Evolutionary conservation across 1,139 yeast species (phyloP), one percentile per base, ranked within the genome.

Genomic region (Lipomyces yarrowii): DNA sequence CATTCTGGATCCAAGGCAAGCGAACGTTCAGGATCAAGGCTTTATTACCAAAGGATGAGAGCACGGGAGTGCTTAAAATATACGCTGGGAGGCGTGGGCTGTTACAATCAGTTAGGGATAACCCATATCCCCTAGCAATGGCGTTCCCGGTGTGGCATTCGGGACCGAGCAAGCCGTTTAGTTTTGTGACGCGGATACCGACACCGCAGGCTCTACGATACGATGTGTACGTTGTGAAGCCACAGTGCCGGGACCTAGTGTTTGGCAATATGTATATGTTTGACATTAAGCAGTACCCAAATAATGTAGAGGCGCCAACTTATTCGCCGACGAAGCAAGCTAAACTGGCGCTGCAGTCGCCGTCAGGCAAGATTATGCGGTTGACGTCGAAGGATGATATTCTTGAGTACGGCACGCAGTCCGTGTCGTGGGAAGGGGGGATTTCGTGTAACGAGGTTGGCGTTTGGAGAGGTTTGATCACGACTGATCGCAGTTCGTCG

Each of bases 1-100:
- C 89, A 1, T 87, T 84, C 71, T 90, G 96, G 91, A 81, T 81
- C 60, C 85, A 85, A 69, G 83, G 84, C 59, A 83, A 82, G 64
- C 83, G 97, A 67, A 81, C 84, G 60, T 93, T 91, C 66, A 86
- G 91, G 63, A 82, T 94, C 67, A 94, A 94, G 76, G 96, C 96
- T 0, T 81, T 87, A 13, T 78, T 94, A 60, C 97, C 98, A 0
- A 86, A 86, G 32, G 83, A 82, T 33, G 86, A 84, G 63, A 77
- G 84, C 0, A 84, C 87, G 64, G 98, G 97, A 0, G 87, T 88
- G 11, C 80, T 93, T 62, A 90, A 89, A 71, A 82, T 92, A 32
- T 91, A 87, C 75, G 87, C 96, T 1, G 93, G 96, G 6, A 80
- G 83, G 51, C 85, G 85, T 71, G 91, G 92, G 0, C 75, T 83